Conservation (phyloP, 2,329 filamentous ascomycete genomes). For the Fusarium subglutinans region DNA sequence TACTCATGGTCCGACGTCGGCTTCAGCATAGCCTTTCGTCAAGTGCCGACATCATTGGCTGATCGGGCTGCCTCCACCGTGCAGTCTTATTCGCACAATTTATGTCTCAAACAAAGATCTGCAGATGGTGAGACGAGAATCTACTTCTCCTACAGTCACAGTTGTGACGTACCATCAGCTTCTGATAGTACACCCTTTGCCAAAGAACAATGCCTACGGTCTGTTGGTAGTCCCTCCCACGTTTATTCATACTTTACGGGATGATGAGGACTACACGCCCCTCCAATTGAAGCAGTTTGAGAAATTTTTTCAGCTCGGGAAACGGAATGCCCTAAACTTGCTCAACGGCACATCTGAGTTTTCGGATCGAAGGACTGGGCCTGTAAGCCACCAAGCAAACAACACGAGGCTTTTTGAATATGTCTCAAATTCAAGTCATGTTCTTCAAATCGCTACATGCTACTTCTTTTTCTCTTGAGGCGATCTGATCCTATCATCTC, state of each 20-base stretch:
- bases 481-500: neutral
- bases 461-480: neutral
- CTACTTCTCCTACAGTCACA: neutral
- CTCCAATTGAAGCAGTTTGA: neutral
- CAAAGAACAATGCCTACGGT: slow-evolving; percentile 8
- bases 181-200: neutral
- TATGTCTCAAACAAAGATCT: neutral
- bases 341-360: neutral
- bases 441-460: neutral
- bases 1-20: neutral
- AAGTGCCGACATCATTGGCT: slow-evolving; percentile 18
- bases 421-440: neutral
- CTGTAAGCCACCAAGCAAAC: slow-evolving; percentile 1
- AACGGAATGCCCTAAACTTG: neutral
- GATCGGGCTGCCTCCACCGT: neutral
- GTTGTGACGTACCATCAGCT: neutral
- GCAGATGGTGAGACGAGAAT: neutral
- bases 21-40: slow-evolving; percentile 18
- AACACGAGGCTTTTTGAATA: neutral
- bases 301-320: neutral
- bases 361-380: neutral
- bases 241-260: slow-evolving; percentile 9
- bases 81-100: neutral
- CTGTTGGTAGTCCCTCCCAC: neutral
- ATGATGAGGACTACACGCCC: neutral